A percentile compares a stretch with the other conserved stretches of the same genome.
These are phyloP conservation scores for Parmales sp. DNA, from an alignment of 108 stramenopile species.

Conservation along the genomic window DNA sequence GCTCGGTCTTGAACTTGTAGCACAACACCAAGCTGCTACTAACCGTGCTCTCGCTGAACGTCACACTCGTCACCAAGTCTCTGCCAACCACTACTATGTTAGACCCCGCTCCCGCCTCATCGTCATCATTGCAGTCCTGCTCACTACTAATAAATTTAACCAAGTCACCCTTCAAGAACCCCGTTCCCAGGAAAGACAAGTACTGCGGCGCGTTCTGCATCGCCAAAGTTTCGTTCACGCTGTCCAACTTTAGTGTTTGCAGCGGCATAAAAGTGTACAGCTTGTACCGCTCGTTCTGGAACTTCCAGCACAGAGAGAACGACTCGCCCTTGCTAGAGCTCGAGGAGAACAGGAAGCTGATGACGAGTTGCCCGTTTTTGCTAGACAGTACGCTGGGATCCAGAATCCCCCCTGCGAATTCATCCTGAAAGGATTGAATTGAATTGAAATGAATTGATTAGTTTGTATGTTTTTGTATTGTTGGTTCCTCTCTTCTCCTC, in stretches of 20 bases:
- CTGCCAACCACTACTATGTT: too few species aligned
- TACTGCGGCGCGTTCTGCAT: not conserved
- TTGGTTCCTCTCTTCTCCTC: too few species aligned
- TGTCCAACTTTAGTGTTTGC: not conserved
- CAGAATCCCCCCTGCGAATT: not conserved
- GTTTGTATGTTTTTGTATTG: too few species aligned
- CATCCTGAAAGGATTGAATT: too few species aligned
- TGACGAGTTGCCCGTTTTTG: not conserved
- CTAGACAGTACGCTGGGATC: not conserved
- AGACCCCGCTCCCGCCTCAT: not conserved
- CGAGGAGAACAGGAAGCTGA: not conserved
- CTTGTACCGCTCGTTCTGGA: not conserved
- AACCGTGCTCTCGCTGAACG: too few species aligned
- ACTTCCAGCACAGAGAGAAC: not conserved
- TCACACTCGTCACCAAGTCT: too few species aligned
- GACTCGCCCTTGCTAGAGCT: not conserved
- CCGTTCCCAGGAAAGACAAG: not conserved
- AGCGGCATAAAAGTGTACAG: too few species aligned
- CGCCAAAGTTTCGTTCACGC: not conserved
- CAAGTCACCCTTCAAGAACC: not conserved
- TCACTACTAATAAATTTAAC: not conserved
- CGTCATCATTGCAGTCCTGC: not conserved
- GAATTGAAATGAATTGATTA: too few species aligned
- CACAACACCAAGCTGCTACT: not conserved
- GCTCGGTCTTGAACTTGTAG: slow-evolving; percentile 1